These are phyloP conservation scores for Conidiobolus incongruus DNA, from an alignment of 371 early-diverging fungal genomes.

Conservation along the genomic window DNA sequence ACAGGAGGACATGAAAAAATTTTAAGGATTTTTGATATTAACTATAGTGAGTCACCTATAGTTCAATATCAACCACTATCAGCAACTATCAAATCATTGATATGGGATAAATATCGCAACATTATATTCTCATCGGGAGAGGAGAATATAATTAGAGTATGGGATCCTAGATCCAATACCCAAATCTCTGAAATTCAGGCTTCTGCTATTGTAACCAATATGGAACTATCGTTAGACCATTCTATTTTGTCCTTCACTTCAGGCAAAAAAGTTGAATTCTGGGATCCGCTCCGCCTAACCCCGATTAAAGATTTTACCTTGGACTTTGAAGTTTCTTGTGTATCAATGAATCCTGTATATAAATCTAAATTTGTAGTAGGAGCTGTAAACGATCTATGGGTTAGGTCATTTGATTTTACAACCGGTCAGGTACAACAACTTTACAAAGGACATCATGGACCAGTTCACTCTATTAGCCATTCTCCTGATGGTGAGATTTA, in stretches of 20 bases:
- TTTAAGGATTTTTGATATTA: slow-evolving; percentile 54
- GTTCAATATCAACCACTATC: slow-evolving; percentile 25
- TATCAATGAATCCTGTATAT: slow-evolving; percentile 45
- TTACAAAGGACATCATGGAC: slow-evolving; percentile 74
- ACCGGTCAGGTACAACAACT: slow-evolving; percentile 44
- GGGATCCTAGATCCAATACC: slow-evolving; percentile 47
- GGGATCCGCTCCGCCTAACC: slow-evolving; percentile 19
- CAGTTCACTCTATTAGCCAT: slow-evolving; percentile 65
- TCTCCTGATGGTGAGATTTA: slow-evolving; percentile 78
- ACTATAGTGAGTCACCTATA: slow-evolving; percentile 28
- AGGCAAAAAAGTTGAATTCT: slow-evolving; percentile 45
- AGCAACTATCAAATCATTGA: slow-evolving; percentile 37
- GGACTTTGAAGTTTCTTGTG: slow-evolving; percentile 42
- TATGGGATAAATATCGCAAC: slow-evolving; percentile 37
- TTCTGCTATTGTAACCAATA: slow-evolving; percentile 31
- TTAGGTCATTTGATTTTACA: slow-evolving; percentile 50
- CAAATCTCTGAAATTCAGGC: slow-evolving; percentile 30
- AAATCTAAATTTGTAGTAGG: slow-evolving; percentile 53
- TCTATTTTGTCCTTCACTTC: slow-evolving; percentile 41
- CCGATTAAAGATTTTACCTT: slow-evolving; percentile 7
- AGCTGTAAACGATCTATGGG: slow-evolving; percentile 51
- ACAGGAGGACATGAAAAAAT: slow-evolving; percentile 64
- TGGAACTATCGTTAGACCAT: slow-evolving; percentile 44
- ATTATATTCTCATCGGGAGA: slow-evolving; percentile 34
- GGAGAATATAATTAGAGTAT: slow-evolving; percentile 31